Percentiles rank a stretch among this genome's conserved stretches.
Evolutionary conservation across 805 yeast genomes (phyloP).

Genomic region (Yarrowia hollandica): DNA sequence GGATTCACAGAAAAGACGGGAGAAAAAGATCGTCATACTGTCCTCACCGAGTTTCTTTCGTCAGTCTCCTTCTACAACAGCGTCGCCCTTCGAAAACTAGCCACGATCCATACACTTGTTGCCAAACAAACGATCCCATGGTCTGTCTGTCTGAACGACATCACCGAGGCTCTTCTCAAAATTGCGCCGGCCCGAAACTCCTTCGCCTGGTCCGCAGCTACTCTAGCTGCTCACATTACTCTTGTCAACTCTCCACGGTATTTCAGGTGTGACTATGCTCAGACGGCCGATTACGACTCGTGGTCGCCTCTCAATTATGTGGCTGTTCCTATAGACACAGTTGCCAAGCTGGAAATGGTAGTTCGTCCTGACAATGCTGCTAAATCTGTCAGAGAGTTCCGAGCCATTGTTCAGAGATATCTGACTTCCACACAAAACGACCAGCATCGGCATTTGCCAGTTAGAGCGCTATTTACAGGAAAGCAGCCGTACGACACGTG

Average conservation of each 20-base stretch:
- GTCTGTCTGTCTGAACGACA: background rate
- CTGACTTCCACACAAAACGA: background rate
- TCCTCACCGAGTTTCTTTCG: background rate
- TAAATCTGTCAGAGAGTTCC: slow-evolving; percentile 3
- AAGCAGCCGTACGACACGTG: slow-evolving; percentile 14
- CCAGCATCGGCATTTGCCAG: slow-evolving; percentile 1
- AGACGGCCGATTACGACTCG: slow-evolving; percentile 22
- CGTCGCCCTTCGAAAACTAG: background rate
- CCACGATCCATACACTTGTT: background rate
- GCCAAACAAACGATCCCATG: slow-evolving; percentile 19
- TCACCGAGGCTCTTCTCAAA: background rate
- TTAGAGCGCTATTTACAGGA: background rate
- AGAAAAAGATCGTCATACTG: background rate
- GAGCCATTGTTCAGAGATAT: background rate
- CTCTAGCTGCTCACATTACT: background rate
- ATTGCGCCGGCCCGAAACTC: background rate
- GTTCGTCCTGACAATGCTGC: background rate
- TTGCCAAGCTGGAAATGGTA: background rate
- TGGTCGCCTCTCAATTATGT: slow-evolving; percentile 25
- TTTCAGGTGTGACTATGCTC: slow-evolving; percentile 19
- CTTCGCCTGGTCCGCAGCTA: slow-evolving; percentile 11
- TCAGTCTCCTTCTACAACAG: background rate
- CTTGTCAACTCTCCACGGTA: background rate
- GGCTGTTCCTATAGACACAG: slow-evolving; percentile 8
- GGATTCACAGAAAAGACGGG: background rate